A percentile compares a stretch with the other conserved stretches of the same genome.
Conservation (phyloP, 345 rosid genomes). For the Garcia nutans region DNA sequence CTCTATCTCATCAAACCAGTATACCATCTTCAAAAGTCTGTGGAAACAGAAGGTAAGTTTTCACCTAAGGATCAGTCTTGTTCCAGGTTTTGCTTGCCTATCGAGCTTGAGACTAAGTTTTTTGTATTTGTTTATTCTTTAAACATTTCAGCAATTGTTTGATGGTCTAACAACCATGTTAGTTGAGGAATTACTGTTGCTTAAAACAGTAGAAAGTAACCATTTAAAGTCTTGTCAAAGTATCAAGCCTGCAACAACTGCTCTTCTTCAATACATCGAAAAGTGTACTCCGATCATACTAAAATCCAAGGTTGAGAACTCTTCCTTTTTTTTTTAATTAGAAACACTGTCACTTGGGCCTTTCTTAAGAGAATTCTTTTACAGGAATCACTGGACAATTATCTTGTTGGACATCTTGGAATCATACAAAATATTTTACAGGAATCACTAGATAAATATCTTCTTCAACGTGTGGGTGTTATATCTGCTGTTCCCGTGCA, state of each 20-base stretch:
- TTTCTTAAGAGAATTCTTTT: conserved; percentile 25
- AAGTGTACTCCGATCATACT: conserved; percentile 50
- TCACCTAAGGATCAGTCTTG: conserved; percentile 10
- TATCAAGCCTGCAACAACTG: conserved; percentile 47
- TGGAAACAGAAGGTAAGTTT: conserved; percentile 80
- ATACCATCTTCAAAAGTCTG: conserved; percentile 49
- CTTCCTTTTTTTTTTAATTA: conserved; percentile 11
- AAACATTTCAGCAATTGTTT: conserved; percentile 60
- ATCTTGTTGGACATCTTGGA: conserved; percentile 49
- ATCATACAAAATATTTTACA: conserved; percentile 26
- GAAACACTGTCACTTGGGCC: conserved; percentile 20
- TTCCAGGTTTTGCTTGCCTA: neutral
- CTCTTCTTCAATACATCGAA: conserved; percentile 49
- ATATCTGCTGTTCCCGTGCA: conserved; percentile 20
- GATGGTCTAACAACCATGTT: conserved; percentile 54
- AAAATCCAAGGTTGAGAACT: conserved; percentile 60
- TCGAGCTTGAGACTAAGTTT: neutral
- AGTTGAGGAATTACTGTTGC: conserved; percentile 58
- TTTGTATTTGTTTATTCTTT: conserved; percentile 3
- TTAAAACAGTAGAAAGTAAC: conserved; percentile 52
- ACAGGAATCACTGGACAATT: conserved; percentile 71
- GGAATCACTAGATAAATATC: conserved; percentile 12
- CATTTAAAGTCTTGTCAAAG: conserved; percentile 59
- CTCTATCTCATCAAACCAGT: conserved; percentile 52
- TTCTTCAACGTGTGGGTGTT: conserved; percentile 5